Conservation (phyloP, 805 yeast species). For the Ogataea paradorogensis region DNA sequence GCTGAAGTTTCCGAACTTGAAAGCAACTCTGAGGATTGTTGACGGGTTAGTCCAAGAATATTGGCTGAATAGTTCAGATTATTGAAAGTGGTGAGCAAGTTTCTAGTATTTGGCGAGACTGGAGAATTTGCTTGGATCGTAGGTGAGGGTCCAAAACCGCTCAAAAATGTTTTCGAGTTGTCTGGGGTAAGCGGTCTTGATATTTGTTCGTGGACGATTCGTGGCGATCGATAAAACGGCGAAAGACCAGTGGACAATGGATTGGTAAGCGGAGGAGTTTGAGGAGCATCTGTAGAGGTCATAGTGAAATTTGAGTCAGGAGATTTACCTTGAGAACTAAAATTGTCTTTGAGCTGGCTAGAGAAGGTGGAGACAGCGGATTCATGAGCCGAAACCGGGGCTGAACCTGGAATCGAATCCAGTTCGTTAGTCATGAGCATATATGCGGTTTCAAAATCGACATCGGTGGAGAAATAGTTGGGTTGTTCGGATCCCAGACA, state of each 20-base stretch:
- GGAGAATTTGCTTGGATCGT: conserved; percentile 18
- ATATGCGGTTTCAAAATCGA: conserved; percentile 38
- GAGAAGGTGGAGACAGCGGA: background rate
- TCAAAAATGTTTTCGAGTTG: background rate
- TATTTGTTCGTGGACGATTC: conserved; percentile 9
- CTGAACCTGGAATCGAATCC: conserved; percentile 11
- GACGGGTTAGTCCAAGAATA: conserved; percentile 10
- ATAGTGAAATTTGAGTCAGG: conserved; percentile 12
- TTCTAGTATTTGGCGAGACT: conserved; percentile 33
- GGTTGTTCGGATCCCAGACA: background rate
- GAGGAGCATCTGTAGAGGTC: conserved; percentile 7
- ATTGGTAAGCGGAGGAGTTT: conserved; percentile 12
- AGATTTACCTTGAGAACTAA: background rate
- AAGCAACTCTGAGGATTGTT: conserved; percentile 27
- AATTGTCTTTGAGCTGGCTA: background rate
- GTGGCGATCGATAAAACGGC: conserved; percentile 15
- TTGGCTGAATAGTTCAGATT: conserved; percentile 22
- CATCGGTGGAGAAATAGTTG: conserved; percentile 24
- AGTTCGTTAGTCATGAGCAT: conserved; percentile 30
- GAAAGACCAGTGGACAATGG: conserved; percentile 13
- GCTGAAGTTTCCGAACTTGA: conserved; percentile 35
- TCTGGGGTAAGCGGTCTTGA: conserved; percentile 8
- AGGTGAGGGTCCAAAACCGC: background rate
- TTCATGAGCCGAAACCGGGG: background rate
- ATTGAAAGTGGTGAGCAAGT: conserved; percentile 30